Conservation (phyloP, 2,329 filamentous ascomycete genomes). For the Penicillium nordicum region DNA sequence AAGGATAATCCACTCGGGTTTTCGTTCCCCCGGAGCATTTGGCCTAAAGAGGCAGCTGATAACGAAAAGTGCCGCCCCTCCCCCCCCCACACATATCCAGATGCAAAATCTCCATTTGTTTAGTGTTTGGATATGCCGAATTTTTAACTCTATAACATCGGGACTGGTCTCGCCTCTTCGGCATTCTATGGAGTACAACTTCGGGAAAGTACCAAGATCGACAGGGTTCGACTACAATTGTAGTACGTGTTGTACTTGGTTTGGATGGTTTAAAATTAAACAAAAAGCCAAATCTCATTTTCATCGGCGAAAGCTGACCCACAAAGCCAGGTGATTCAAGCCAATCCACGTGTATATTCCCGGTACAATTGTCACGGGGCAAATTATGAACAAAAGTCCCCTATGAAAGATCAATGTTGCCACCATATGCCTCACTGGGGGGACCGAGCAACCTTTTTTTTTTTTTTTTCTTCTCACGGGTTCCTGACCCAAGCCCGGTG, state of each 20-base stretch:
- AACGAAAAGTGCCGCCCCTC: neutral
- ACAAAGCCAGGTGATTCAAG: conserved; percentile 8
- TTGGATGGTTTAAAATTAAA: neutral
- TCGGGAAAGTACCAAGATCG: conserved; percentile 16
- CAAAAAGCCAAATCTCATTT: neutral
- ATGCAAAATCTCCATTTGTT: neutral
- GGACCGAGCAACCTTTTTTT: neutral
- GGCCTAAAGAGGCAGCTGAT: conserved; percentile 6
- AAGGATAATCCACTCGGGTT: neutral
- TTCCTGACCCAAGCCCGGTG: conserved; percentile 1
- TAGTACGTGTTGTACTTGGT: conserved; percentile 11
- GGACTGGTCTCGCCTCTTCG: conserved; percentile 16
- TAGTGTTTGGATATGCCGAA: neutral
- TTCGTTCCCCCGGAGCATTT: neutral
- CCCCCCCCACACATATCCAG: neutral
- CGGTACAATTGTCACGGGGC: conserved; percentile 11
- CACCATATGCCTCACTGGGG: neutral
- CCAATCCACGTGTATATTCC: conserved; percentile 15
- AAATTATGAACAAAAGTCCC: neutral
- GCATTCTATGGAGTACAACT: conserved; percentile 9
- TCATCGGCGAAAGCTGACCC: neutral
- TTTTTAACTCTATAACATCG: conserved; percentile 16
- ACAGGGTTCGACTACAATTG: conserved; percentile 21
- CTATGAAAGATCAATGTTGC: neutral
- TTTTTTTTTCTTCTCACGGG: neutral